phyloP scores from a whole-genome alignment of 208 protist species.

The Acanthamoeba triangularis region DNA sequence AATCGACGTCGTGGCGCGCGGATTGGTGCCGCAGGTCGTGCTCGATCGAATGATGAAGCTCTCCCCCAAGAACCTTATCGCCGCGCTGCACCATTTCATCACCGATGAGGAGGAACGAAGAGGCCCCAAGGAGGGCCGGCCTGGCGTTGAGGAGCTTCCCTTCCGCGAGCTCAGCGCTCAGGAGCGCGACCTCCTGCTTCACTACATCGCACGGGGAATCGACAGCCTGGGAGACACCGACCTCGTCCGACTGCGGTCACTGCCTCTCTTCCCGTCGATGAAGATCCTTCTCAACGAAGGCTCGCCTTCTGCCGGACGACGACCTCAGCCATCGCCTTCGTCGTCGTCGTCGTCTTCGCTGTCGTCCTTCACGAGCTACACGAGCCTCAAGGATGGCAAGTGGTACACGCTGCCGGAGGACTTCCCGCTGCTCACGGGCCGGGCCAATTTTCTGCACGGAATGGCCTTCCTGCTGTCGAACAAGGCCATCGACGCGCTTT shows the following conservation, averaged over 20 bases:
- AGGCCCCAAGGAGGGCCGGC: background rate
- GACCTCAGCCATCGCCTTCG: background rate
- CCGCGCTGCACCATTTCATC: slow-evolving; percentile 1
- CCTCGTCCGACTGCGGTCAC: background rate
- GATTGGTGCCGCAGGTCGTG: background rate
- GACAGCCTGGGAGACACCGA: slow-evolving; percentile 17
- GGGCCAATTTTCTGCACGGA: slow-evolving; percentile 7
- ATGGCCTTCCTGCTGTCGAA: slow-evolving; percentile 20
- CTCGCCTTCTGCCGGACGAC: background rate
- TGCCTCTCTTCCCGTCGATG: slow-evolving; percentile 36
- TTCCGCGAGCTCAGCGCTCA: background rate
- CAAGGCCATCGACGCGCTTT: slow-evolving; percentile 36
- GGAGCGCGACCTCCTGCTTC: slow-evolving; percentile 6
- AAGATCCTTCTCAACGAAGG: slow-evolving; percentile 13
- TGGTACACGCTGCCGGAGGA: slow-evolving; percentile 67
- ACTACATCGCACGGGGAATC: background rate
- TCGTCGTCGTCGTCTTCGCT: too few species aligned
- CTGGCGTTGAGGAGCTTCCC: background rate
- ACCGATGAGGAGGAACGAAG: background rate
- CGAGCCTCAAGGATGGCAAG: slow-evolving; percentile 32
- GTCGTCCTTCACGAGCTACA: slow-evolving; percentile 4
- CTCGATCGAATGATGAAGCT: slow-evolving; percentile 10
- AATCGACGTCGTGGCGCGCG: background rate
- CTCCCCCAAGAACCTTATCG: background rate
- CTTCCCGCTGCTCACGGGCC: background rate